phyloP scores from a whole-genome alignment of 2,329 filamentous ascomycete species.

The Grosmannia penicillata region DNA sequence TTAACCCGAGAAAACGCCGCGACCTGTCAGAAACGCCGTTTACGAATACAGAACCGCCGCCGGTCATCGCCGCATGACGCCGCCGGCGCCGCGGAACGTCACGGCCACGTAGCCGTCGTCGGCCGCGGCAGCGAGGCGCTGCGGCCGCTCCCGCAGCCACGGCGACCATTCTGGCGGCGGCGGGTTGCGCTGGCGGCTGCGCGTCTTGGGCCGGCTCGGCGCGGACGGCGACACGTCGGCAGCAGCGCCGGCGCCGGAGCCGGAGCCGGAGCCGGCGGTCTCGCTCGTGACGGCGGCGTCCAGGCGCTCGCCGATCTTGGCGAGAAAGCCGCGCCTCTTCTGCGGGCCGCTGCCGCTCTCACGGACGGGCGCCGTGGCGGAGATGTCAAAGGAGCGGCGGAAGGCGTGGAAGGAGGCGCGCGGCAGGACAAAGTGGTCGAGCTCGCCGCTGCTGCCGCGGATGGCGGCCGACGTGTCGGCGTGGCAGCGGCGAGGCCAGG shows the following conservation, averaged over 20 bases:
- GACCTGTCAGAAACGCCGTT: neutral
- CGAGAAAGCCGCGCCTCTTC: constrained; percentile 67
- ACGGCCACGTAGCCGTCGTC: neutral
- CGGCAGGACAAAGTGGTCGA: constrained; percentile 89
- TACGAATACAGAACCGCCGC: neutral
- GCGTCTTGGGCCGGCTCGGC: neutral
- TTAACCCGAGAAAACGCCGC: no score
- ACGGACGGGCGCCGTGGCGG: constrained; percentile 64
- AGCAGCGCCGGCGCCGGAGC: constrained; percentile 14
- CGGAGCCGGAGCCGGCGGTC: constrained; percentile 12
- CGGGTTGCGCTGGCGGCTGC: no score
- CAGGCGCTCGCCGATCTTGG: constrained; percentile 55
- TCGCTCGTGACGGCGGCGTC: neutral
- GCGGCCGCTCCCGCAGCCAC: neutral
- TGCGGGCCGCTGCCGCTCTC: constrained; percentile 44
- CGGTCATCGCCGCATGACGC: neutral
- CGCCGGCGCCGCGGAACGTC: neutral
- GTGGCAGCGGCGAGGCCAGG: constrained; percentile 49
- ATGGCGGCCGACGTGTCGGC: constrained; percentile 40
- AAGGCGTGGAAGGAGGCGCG: constrained; percentile 96
- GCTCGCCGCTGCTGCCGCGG: constrained; percentile 51
- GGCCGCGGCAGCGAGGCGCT: neutral
- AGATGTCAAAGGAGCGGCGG: constrained; percentile 89
- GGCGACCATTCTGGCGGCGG: neutral
- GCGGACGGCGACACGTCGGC: neutral